Conservation (phyloP, 805 yeast genomes). For the Lipomyces oligophaga region DNA sequence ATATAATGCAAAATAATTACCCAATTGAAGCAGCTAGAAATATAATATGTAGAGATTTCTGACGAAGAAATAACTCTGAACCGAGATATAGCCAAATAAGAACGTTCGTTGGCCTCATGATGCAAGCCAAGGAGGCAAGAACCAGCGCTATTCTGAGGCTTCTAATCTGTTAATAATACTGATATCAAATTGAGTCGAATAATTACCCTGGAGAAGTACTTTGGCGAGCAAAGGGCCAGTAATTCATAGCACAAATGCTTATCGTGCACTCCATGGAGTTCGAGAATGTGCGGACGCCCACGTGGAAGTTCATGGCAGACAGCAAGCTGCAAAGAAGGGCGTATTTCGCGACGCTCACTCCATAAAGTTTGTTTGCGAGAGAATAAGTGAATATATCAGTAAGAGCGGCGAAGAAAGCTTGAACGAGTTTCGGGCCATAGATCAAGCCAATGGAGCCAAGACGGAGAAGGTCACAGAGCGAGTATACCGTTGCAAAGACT, state of each 20-base stretch:
- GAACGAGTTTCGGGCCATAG: slow-evolving; percentile 58
- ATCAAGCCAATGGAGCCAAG: slow-evolving; percentile 42
- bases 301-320: slow-evolving; percentile 79
- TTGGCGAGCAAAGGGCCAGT: slow-evolving; percentile 57
- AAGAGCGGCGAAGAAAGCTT: slow-evolving; percentile 63
- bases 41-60: slow-evolving; percentile 14
- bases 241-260: slow-evolving; percentile 60
- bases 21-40: slow-evolving; percentile 18
- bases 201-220: slow-evolving; percentile 18
- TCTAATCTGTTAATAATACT: neutral
- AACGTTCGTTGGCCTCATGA: slow-evolving; percentile 81
- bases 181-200: slow-evolving; percentile 18
- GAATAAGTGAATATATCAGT: slow-evolving; percentile 62
- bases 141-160: slow-evolving; percentile 42
- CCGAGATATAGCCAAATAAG: slow-evolving; percentile 73
- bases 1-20: slow-evolving; percentile 14
- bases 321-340: slow-evolving; percentile 48
- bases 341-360: slow-evolving; percentile 21
- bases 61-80: slow-evolving; percentile 30
- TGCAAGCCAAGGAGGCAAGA: slow-evolving; percentile 30
- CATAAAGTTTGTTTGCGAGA: slow-evolving; percentile 42
- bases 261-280: slow-evolving; percentile 75
- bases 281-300: slow-evolving; percentile 77
- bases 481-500: slow-evolving; percentile 52
- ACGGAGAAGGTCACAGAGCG: slow-evolving; percentile 36